Base-by-base conservation (phyloP, 108 stramenopile species). In the Pseudonitzschia pungens region DNA sequence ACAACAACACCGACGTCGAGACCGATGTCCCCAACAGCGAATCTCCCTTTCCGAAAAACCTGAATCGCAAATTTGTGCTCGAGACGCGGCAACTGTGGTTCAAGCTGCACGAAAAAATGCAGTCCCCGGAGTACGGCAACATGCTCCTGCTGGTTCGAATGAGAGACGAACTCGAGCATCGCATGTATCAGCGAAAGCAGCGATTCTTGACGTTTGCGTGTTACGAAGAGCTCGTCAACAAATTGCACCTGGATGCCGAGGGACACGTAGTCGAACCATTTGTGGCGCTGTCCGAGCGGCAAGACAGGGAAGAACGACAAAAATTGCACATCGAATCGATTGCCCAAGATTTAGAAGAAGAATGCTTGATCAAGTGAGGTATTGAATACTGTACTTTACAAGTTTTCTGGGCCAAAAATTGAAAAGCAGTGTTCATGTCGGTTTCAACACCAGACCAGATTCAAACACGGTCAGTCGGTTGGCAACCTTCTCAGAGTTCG, bases 201-300 rank as follows among this genome's bases (percentile, higher is more conserved):
- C 71, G 82, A 9, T 85, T 80, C 59, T 74, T 93, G 8, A 90
- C 92, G 0, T 65, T 80, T 68, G 73, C 67, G 31, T 74, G 74
- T 4, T 87, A 81, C 63, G 89, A 91, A 71, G 77, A 79, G 31
- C 88, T 93, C 57, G 71, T 91, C 53, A 84, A 93, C 57, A 78
- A 91, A 68, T 75, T 93, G 14, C 90, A 93, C 72, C 63, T 93
- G 54, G 88, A 88, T 78, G 78, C 87, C 15, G 89, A 81, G 48
- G 92, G 90, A 6, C 70, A 85, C 64, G 85, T 93, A 0, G 85
- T 93, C 1, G 89, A 89, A 78, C 90, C 92, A 15, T 93, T 93
- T 68, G 83, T 88, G 1, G 88, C 79, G 42, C 68, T 90, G 50
- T 71, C 80, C 27, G 85, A 87, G 52, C 71, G 82, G 24, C 52